A percentile compares a stretch with the other conserved stretches of the same genome.
Conservation (phyloP, 1,139 yeast genomes). For the Taphrina pruni region DNA sequence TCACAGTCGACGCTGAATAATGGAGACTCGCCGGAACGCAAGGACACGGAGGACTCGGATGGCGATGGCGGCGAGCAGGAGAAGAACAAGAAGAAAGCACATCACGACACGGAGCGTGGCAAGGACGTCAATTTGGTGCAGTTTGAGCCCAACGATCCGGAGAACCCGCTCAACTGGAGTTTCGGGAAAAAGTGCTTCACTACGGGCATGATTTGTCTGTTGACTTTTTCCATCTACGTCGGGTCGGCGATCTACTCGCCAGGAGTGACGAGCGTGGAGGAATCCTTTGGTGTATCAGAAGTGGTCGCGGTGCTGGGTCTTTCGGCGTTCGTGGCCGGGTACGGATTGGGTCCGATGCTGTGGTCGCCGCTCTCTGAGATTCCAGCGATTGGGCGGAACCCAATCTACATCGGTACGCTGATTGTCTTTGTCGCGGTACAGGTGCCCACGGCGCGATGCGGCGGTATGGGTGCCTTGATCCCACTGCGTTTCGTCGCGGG, state of each 20-base stretch:
- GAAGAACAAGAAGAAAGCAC: neutral
- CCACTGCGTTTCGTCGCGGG: conserved; percentile 82
- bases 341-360: conserved; percentile 67
- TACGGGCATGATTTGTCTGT: conserved; percentile 36
- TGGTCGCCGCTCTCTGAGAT: conserved; percentile 73
- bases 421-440: conserved; percentile 60
- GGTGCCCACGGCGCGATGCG: conserved; percentile 64
- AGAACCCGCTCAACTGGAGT: conserved; percentile 66
- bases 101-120: conserved; percentile 36
- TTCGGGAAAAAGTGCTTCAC: conserved; percentile 52
- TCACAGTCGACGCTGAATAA: conserved; percentile 22
- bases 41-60: conserved; percentile 1
- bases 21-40: neutral
- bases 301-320: conserved; percentile 76
- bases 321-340: conserved; percentile 69
- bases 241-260: conserved; percentile 66
- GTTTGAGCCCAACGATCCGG: conserved; percentile 65
- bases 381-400: conserved; percentile 62
- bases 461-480: conserved; percentile 58
- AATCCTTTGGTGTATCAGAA: conserved; percentile 71
- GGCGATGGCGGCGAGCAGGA: conserved; percentile 19
- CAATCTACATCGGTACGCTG: conserved; percentile 60
- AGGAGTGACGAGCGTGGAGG: conserved; percentile 56
- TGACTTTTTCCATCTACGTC: conserved; percentile 50
- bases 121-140: conserved; percentile 47